phyloP scores from a whole-genome alignment of 257 asterid species.

The Euphrasia confusa region DNA sequence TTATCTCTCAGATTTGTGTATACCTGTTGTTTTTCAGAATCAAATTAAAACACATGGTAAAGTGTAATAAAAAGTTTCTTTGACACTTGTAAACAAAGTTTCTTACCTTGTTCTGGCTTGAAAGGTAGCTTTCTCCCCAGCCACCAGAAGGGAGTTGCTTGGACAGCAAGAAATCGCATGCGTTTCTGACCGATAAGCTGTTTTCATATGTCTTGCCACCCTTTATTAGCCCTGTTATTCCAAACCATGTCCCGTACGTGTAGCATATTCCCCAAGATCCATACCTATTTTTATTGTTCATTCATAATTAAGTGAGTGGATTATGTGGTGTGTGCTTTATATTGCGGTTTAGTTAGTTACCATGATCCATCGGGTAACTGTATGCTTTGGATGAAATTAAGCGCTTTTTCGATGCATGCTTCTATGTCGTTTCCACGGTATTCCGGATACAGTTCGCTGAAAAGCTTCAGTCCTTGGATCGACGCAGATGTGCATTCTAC shows the following conservation, averaged over 20 bases:
- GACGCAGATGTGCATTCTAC: conserved; percentile 50
- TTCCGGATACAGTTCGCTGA: conserved; percentile 26
- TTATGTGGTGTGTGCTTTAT: no score
- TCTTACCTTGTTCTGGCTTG: conserved; percentile 56
- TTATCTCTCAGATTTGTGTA: conserved; percentile 49
- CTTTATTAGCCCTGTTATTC: conserved; percentile 43
- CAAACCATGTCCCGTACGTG: conserved; percentile 78
- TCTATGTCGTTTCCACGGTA: conserved; percentile 39
- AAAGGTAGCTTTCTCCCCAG: conserved; percentile 77
- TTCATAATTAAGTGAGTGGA: background rate
- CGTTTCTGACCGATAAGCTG: conserved; percentile 43
- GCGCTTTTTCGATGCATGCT: conserved; percentile 44
- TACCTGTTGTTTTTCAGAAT: conserved; percentile 27
- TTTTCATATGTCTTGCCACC: conserved; percentile 49
- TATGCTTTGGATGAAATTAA: conserved; percentile 42
- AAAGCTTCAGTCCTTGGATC: background rate
- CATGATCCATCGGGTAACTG: conserved; percentile 72
- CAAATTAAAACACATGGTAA: no score
- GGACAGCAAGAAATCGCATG: conserved; percentile 57
- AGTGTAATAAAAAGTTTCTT: background rate
- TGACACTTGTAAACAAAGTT: background rate
- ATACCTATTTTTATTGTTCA: conserved; percentile 35
- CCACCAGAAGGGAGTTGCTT: conserved; percentile 70
- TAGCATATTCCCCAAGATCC: conserved; percentile 83
- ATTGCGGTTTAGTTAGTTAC: conserved; percentile 21